Percentiles rank a stretch among this genome's conserved stretches.
These are phyloP conservation scores for Xylaria digitata DNA, from an alignment of 2,329 filamentous ascomycete genomes.

Conservation along the genomic window DNA sequence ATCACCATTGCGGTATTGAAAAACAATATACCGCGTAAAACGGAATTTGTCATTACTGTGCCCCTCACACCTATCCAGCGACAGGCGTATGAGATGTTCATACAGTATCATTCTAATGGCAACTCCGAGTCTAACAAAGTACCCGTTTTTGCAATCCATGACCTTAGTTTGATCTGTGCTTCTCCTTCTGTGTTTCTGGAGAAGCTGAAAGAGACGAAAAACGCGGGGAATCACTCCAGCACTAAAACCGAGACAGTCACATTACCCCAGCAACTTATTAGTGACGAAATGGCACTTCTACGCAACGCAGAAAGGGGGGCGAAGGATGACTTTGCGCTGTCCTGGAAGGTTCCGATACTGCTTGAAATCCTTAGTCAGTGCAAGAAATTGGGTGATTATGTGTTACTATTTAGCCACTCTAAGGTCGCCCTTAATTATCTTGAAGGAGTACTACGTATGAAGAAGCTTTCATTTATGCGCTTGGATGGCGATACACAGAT, in stretches of 20 bases:
- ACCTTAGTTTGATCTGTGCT: constrained; percentile 62
- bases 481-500: constrained; percentile 76
- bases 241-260: constrained; percentile 31
- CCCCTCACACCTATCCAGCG: constrained; percentile 74
- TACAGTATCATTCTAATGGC: constrained; percentile 45
- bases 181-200: constrained; percentile 63
- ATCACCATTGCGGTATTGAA: constrained; percentile 74
- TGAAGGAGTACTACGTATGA: constrained; percentile 63
- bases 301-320: constrained; percentile 47
- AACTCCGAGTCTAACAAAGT: constrained; percentile 13
- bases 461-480: constrained; percentile 62
- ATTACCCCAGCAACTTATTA: constrained; percentile 49
- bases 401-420: constrained; percentile 83
- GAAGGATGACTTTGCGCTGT: constrained; percentile 63
- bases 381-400: constrained; percentile 72
- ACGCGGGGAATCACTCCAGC: constrained; percentile 10
- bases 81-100: constrained; percentile 67
- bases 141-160: constrained; percentile 53
- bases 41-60: constrained; percentile 83
- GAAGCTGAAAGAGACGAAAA: constrained; percentile 48
- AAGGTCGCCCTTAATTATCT: constrained; percentile 77
- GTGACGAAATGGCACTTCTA: constrained; percentile 52
- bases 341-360: constrained; percentile 76
- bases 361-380: constrained; percentile 75
- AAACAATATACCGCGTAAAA: constrained; percentile 76